phyloP scores from a whole-genome alignment of 2,329 filamentous ascomycete genomes.

The Aspergillus sergii region DNA sequence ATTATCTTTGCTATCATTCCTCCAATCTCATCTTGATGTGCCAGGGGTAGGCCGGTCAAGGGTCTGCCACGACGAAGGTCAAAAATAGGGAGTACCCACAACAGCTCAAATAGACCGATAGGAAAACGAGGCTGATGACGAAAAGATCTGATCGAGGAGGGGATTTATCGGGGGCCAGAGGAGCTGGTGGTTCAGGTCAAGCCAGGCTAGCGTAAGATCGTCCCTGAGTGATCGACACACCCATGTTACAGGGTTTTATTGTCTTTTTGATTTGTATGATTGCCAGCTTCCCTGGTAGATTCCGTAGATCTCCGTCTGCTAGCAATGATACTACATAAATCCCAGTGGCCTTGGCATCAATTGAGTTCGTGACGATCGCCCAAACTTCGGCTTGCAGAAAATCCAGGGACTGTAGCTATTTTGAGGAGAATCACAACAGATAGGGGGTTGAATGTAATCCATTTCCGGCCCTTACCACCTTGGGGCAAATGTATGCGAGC shows the following conservation, averaged over 20 bases:
- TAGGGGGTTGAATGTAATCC: background rate
- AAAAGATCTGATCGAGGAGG: background rate
- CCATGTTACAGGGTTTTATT: background rate
- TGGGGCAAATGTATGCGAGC: background rate
- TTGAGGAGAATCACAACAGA: background rate
- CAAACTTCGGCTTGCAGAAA: conserved; percentile 1
- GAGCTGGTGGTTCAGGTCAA: background rate
- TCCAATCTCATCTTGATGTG: background rate
- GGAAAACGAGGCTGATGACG: background rate
- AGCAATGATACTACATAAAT: background rate
- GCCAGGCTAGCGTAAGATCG: background rate
- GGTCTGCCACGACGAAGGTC: background rate
- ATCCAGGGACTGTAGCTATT: background rate
- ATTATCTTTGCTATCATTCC: background rate
- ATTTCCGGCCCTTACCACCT: background rate
- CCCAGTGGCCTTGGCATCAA: background rate
- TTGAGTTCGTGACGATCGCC: background rate
- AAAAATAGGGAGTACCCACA: background rate
- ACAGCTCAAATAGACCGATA: background rate
- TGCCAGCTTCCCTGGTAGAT: background rate
- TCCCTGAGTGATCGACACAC: background rate
- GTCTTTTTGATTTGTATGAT: background rate
- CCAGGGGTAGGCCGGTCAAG: background rate
- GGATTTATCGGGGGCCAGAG: too few relatives aligned
- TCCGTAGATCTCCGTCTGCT: background rate